Conservation (phyloP, 495 filamentous ascomycete species). For the Hypoxylon subgilvum region DNA sequence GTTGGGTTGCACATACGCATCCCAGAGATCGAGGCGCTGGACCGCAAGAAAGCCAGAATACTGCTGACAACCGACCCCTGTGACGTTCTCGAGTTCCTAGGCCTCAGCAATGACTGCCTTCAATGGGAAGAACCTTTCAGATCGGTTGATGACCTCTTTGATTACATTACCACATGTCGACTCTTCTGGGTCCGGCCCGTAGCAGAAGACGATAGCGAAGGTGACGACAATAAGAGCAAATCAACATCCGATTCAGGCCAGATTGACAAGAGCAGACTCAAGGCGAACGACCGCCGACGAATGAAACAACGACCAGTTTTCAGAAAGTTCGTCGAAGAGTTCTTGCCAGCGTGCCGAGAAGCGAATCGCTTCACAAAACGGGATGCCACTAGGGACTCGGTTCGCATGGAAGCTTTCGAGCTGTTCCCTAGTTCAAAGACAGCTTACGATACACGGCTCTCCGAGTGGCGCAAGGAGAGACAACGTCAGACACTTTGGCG, state of each 20-base stretch:
- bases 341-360: constrained; percentile 51
- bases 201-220: too few species aligned
- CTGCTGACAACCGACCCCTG: constrained; percentile 61
- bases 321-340: constrained; percentile 60
- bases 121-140: constrained; percentile 56
- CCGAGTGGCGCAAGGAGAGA: constrained; percentile 39
- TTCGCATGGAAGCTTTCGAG: constrained; percentile 46
- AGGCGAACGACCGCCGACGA: constrained; percentile 57
- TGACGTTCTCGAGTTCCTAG: constrained; percentile 63
- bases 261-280: constrained; percentile 48
- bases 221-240: too few species aligned
- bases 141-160: constrained; percentile 60
- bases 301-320: constrained; percentile 56
- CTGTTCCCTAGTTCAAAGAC: constrained; percentile 39
- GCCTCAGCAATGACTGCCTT: constrained; percentile 49
- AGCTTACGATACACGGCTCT: constrained; percentile 33
- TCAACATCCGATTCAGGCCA: too few species aligned
- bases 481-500: constrained; percentile 41
- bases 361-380: constrained; percentile 34
- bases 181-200: constrained; percentile 55
- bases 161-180: constrained; percentile 56
- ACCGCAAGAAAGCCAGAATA: constrained; percentile 62
- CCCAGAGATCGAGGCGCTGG: constrained; percentile 62
- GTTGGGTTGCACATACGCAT: constrained; percentile 65
- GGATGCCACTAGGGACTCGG: constrained; percentile 34